phyloP scores from a whole-genome alignment of 2,329 filamentous ascomycete genomes.

The Beauveria australis region DNA sequence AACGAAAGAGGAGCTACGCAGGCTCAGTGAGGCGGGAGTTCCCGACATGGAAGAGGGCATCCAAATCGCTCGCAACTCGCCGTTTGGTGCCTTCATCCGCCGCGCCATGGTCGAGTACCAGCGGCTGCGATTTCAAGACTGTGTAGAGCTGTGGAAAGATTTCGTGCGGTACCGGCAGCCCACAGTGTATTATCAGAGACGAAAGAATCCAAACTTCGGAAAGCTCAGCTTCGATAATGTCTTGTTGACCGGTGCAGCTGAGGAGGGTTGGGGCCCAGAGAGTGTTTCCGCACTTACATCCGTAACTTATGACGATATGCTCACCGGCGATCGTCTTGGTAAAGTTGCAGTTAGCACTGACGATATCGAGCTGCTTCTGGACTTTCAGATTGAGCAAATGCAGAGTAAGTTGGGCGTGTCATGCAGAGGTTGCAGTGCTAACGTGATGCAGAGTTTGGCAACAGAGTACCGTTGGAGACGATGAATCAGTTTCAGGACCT shows the following conservation, averaged over 20 bases:
- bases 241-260: slow-evolving; percentile 38
- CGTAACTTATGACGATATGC: slow-evolving; percentile 45
- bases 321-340: slow-evolving; percentile 32
- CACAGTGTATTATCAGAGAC: slow-evolving; percentile 58
- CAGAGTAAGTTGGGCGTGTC: slow-evolving; percentile 50
- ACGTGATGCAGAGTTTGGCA: slow-evolving; percentile 55
- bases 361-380: slow-evolving; percentile 71
- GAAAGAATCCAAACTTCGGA: slow-evolving; percentile 52
- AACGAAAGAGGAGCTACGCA: slow-evolving; percentile 51
- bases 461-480: slow-evolving; percentile 67
- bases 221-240: slow-evolving; percentile 50
- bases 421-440: neutral
- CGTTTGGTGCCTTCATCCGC: slow-evolving; percentile 73
- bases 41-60: slow-evolving; percentile 39
- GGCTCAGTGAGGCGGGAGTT: slow-evolving; percentile 38
- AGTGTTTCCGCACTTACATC: slow-evolving; percentile 36
- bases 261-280: slow-evolving; percentile 42
- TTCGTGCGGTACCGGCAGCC: slow-evolving; percentile 76
- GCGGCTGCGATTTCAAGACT: slow-evolving; percentile 70
- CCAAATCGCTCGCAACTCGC: slow-evolving; percentile 63
- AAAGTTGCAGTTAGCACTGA: slow-evolving; percentile 58
- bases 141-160: slow-evolving; percentile 68
- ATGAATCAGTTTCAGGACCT: slow-evolving; percentile 62
- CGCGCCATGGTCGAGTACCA: slow-evolving; percentile 72
- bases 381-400: slow-evolving; percentile 82